Conservation (phyloP, 2,329 filamentous ascomycete genomes). For the Colletotrichum costaricense region DNA sequence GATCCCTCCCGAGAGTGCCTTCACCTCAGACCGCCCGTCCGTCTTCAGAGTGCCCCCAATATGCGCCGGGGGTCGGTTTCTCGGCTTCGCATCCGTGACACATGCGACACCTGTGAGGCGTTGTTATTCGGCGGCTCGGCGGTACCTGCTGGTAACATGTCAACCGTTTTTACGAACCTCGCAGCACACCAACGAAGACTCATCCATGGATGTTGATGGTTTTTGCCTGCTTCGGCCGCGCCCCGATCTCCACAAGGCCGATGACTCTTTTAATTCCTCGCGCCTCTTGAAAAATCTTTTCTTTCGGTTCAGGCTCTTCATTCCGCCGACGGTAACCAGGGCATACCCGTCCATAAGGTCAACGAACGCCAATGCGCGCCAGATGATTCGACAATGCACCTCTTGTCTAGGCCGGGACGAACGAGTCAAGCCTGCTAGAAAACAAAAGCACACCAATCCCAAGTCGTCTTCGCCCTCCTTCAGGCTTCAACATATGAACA, state of each 20-base stretch:
- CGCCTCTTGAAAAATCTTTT: constrained; percentile 11
- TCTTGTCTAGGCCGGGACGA: constrained; percentile 5
- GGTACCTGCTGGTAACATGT: constrained; percentile 1
- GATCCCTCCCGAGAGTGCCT: not conserved
- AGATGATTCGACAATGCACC: constrained; percentile 19
- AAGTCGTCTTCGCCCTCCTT: constrained; percentile 22
- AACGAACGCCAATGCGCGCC: not conserved
- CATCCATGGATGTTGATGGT: not conserved
- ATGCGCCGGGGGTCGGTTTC: not conserved
- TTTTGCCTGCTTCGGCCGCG: not conserved
- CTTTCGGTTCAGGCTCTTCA: not conserved
- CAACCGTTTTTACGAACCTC: constrained; percentile 15
- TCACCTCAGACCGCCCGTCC: too few relatives aligned
- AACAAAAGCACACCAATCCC: constrained; percentile 20
- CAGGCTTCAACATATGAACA: constrained; percentile 17
- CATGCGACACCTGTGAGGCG: constrained; percentile 7
- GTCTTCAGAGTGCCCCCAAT: not conserved
- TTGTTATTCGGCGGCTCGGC: not conserved
- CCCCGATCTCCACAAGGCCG: constrained; percentile 8
- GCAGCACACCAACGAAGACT: not conserved
- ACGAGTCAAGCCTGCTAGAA: constrained; percentile 26
- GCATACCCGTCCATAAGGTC: not conserved
- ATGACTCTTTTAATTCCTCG: not conserved
- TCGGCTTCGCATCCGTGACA: constrained; percentile 29
- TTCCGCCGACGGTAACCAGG: not conserved